These are phyloP conservation scores for Solanum tacnaense DNA, from an alignment of 257 asterid species.

Conservation along the genomic window DNA sequence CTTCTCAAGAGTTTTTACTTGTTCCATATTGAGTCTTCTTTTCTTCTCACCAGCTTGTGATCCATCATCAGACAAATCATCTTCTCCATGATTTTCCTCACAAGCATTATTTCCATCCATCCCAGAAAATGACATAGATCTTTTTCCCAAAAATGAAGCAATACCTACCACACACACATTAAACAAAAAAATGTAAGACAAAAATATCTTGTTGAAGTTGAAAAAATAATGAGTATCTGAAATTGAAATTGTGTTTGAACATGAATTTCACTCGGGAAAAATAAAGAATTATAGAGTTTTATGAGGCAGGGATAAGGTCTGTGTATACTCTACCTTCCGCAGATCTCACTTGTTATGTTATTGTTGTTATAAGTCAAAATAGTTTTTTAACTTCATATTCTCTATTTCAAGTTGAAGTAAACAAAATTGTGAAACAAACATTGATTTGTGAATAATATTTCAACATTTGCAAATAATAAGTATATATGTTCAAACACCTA, in stretches of 20 bases:
- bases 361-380: not conserved
- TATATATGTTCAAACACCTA: not conserved
- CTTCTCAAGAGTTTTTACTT: conserved; percentile 55
- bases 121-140: conserved; percentile 36
- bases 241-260: not conserved
- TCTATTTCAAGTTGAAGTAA: not conserved
- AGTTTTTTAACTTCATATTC: not conserved
- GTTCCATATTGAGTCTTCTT: conserved; percentile 53
- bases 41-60: conserved; percentile 48
- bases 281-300: not conserved
- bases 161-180: conserved; percentile 9
- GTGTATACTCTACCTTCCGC: not conserved
- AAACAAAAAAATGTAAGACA: not conserved
- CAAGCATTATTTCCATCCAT: conserved; percentile 15
- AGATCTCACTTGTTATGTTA: not conserved
- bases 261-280: not conserved
- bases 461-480: not conserved
- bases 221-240: not conserved
- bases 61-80: conserved; percentile 48
- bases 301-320: too few species aligned
- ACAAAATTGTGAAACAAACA: not conserved
- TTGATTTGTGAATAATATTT: not conserved
- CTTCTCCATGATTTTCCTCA: conserved; percentile 31
- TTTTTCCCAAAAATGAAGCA: conserved; percentile 30
- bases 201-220: not conserved